phyloP scores from a whole-genome alignment of 2,329 filamentous ascomycete genomes.

The Pseudogymnoascus verrucosus region DNA sequence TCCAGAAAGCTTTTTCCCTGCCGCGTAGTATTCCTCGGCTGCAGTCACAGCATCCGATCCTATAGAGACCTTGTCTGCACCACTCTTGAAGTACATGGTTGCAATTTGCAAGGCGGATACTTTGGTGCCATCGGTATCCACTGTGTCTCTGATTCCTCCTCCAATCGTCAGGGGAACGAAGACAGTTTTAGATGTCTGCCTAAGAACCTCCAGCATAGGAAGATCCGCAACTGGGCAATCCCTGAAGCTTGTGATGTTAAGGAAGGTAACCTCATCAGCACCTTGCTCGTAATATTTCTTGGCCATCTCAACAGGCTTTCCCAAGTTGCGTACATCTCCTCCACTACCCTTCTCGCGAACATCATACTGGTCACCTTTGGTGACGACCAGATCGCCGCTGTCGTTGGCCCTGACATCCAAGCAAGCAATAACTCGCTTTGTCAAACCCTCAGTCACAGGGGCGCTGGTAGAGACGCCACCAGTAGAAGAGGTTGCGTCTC shows the following conservation, averaged over 20 bases:
- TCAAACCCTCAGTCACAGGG: conserved; percentile 56
- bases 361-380: conserved; percentile 97
- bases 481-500: conserved; percentile 31
- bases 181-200: conserved; percentile 78
- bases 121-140: conserved; percentile 77
- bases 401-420: conserved; percentile 94
- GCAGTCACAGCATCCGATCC: conserved; percentile 90
- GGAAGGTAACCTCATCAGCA: conserved; percentile 91
- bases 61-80: conserved; percentile 95
- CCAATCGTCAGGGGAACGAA: conserved; percentile 96
- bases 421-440: conserved; percentile 89
- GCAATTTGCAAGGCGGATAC: conserved; percentile 90
- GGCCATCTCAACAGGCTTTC: conserved; percentile 94
- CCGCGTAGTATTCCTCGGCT: conserved; percentile 80
- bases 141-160: conserved; percentile 87
- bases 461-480: conserved; percentile 10
- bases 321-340: conserved; percentile 76
- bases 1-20: conserved; percentile 61
- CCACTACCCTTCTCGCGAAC: conserved; percentile 75
- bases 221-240: conserved; percentile 88
- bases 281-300: conserved; percentile 92
- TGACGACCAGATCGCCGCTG: conserved; percentile 88
- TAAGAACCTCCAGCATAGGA: conserved; percentile 91
- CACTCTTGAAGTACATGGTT: conserved; percentile 93
- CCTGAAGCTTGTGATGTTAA: conserved; percentile 97